Evolutionary conservation across 2,329 filamentous ascomycete species (phyloP), one percentile per base, ranked within the genome.

Genomic region (Scedosporium apiospermum): DNA sequence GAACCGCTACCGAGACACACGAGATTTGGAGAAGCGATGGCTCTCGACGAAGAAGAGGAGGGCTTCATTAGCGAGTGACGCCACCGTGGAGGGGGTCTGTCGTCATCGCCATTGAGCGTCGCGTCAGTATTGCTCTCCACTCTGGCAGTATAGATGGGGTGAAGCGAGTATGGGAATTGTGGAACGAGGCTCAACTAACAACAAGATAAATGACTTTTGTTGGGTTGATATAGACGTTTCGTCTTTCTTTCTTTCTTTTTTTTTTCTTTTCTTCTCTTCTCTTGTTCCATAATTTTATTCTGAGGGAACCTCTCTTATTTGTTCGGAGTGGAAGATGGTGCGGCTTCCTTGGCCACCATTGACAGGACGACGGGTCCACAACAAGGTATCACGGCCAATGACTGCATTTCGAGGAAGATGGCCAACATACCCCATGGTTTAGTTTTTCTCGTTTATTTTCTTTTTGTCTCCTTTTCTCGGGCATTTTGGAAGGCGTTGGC

Each of bases 11-110:
- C 71, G 67, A 16, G 65, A 67, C 7, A 65, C 60, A 18, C 60
- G 64, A 46, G 55, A 42, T 61, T 64, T 27, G 71, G 68, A 9
- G 67, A 67, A 38, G 55, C 66, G 67, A 58, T 55, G 26, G 53
- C 71, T n/a, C 57, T 69, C 4, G 68, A 73, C 10, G 68, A 71
- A 10, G 70, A 72, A 21, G 69, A 72, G 49, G 68, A 71, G n/a
- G 73, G 73, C 16, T 70, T 72, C 66, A 66, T 71, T 58, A 75
- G 73, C 62, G 67, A 72, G 49, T 74, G 67, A 69, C 51, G 51
- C 51, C 51, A 55, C 23, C 51, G 51, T 55, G 51, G 51, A 55
- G 51, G 51, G 51, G 51, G 18, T 55, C 51, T 55, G 51, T 55
- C 51, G 51, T 55, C 51, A 55, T 55, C 51, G 51, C 51, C 51